These are phyloP conservation scores for Chytriomyces sp. DNA, from an alignment of 192 early-diverging fungal genomes.

Conservation along the genomic window DNA sequence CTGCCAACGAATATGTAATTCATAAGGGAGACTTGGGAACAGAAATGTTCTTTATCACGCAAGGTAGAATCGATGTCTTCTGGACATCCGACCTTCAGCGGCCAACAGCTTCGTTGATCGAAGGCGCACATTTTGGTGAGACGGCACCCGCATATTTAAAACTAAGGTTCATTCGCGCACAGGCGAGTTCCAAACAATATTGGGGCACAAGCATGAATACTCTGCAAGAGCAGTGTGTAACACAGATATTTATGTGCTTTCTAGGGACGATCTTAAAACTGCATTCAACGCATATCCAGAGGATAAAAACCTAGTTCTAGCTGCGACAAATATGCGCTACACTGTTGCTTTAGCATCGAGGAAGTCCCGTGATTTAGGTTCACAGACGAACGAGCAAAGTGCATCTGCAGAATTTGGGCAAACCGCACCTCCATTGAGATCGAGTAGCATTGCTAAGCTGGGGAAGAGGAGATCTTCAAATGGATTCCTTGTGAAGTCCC, in stretches of 20 bases:
- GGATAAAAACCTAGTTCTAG: slow-evolving; percentile 38
- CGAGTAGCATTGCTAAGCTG: background rate
- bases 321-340: slow-evolving; percentile 39
- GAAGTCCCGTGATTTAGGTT: slow-evolving; percentile 20
- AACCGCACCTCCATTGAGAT: background rate
- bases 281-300: slow-evolving; percentile 51
- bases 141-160: background rate
- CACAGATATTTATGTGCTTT: slow-evolving; percentile 55
- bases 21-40: slow-evolving; percentile 50
- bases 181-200: slow-evolving; percentile 54
- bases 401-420: slow-evolving; percentile 15
- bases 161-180: background rate
- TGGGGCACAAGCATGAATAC: slow-evolving; percentile 53
- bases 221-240: slow-evolving; percentile 54
- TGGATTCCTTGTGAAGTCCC: slow-evolving; percentile 16
- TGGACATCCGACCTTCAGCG: slow-evolving; percentile 38
- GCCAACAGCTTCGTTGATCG: slow-evolving; percentile 49
- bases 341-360: slow-evolving; percentile 23
- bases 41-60: slow-evolving; percentile 59
- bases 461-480: slow-evolving; percentile 12
- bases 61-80: slow-evolving; percentile 56
- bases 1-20: slow-evolving; percentile 57
- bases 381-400: background rate
- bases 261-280: slow-evolving; percentile 43
- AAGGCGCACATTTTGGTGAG: slow-evolving; percentile 56